These are phyloP conservation scores for Metschnikowia picachoensis DNA, from an alignment of 805 yeast species.

Conservation along the genomic window DNA sequence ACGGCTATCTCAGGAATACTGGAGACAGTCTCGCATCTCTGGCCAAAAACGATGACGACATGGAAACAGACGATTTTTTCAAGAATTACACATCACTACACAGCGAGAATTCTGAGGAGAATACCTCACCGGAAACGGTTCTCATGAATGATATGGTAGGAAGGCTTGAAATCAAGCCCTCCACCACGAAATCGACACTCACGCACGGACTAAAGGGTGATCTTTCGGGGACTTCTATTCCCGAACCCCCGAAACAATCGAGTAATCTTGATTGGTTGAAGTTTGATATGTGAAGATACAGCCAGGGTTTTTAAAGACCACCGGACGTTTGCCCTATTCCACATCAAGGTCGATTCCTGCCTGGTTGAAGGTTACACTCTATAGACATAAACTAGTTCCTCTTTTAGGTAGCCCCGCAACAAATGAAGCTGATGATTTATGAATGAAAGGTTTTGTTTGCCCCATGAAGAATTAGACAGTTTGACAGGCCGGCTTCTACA, in stretches of 20 bases:
- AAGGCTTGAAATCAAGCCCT: constrained; percentile 15
- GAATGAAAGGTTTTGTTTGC: too few species aligned
- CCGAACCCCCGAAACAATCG: constrained; percentile 11
- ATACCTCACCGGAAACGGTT: constrained; percentile 10
- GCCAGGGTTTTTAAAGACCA: too few species aligned
- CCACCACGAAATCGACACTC: constrained; percentile 13
- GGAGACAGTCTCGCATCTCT: constrained; percentile 10
- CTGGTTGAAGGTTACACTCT: too few species aligned
- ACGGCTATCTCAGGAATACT: constrained; percentile 1
- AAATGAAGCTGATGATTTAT: too few species aligned
- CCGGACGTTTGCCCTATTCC: too few species aligned
- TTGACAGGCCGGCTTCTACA: too few species aligned
- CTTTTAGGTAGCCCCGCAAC: too few species aligned
- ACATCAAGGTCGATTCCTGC: too few species aligned
- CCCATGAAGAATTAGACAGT: too few species aligned
- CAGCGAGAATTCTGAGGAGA: constrained; percentile 16
- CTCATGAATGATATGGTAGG: constrained; percentile 12
- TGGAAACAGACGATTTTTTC: constrained; percentile 21
- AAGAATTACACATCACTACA: constrained; percentile 22
- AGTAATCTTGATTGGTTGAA: constrained; percentile 33
- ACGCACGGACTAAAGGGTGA: constrained; percentile 18
- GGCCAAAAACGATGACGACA: constrained; percentile 14
- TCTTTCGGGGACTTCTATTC: not conserved
- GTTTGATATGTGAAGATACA: constrained; percentile 20
- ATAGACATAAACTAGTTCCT: too few species aligned